Evolutionary conservation across 352 stramenopile species (phyloP).

Genomic region (Pythium utonaiense): DNA sequence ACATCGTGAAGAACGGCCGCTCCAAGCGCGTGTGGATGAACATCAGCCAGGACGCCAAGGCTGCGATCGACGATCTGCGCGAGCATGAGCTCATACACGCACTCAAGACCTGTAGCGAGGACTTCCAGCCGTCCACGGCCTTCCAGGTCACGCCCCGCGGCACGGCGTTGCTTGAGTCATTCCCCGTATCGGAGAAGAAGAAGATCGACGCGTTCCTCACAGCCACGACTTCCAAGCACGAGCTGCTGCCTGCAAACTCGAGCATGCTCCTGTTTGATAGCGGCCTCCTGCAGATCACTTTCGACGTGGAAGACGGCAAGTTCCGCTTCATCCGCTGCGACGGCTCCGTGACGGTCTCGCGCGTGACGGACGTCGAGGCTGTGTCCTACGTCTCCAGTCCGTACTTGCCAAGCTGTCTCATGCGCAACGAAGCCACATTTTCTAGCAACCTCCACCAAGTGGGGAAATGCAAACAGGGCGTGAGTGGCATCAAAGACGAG

Average conservation of each 20-base stretch:
- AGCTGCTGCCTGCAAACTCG: conserved; percentile 53
- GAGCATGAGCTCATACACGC: conserved; percentile 95
- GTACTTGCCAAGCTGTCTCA: conserved; percentile 94
- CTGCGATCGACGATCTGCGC: conserved; percentile 93
- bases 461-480: conserved; percentile 79
- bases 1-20: conserved; percentile 91
- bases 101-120: conserved; percentile 91
- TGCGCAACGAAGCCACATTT: conserved; percentile 90
- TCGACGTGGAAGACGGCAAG: conserved; percentile 83
- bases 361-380: conserved; percentile 95
- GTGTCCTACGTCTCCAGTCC: conserved; percentile 97
- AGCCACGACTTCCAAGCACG: conserved; percentile 23
- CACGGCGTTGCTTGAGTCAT: conserved; percentile 34
- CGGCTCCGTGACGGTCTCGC: conserved; percentile 88
- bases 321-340: conserved; percentile 85
- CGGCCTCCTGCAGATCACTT: conserved; percentile 90
- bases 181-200: conserved; percentile 43
- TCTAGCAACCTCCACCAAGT: conserved; percentile 94
- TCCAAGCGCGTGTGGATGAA: conserved; percentile 91
- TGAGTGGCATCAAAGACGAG: conserved; percentile 90
- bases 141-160: conserved; percentile 83
- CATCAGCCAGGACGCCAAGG: conserved; percentile 94
- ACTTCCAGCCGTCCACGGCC: conserved; percentile 94
- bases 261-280: conserved; percentile 90
- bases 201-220: conserved; percentile 61